Evolutionary conservation across 108 stramenopile species (phyloP).

Genomic region (Thalassiosira profunda): DNA sequence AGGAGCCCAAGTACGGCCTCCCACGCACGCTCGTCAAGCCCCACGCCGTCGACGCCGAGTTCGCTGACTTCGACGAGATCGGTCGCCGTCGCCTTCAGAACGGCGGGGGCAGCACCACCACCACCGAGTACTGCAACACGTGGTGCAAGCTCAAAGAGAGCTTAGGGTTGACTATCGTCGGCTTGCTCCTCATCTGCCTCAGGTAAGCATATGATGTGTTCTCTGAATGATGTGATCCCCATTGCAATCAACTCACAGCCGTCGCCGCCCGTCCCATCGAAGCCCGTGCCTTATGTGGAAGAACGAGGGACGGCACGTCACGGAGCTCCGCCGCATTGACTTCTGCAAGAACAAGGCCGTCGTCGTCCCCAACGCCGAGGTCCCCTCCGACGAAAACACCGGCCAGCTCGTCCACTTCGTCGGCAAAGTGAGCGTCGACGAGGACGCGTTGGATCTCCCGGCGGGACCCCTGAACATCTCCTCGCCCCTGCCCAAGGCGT

Average conservation of each 20-base stretch:
- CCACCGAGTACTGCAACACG: constrained; percentile 29
- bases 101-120: constrained; percentile 5
- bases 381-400: constrained; percentile 37
- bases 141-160: constrained; percentile 50
- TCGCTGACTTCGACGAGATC: no score
- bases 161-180: constrained; percentile 49
- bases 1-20: no score
- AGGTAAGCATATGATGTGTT: constrained; percentile 10
- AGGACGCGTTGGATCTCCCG: constrained; percentile 39
- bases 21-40: no score
- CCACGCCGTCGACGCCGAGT: no score
- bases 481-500: constrained; percentile 41
- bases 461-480: constrained; percentile 47
- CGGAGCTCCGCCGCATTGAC: constrained; percentile 45
- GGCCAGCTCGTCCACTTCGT: constrained; percentile 54
- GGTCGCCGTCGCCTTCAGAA: constrained; percentile 6
- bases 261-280: not conserved
- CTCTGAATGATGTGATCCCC: no score
- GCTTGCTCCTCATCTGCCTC: constrained; percentile 46
- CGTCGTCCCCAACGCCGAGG: constrained; percentile 34
- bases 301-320: constrained; percentile 61
- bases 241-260: not conserved
- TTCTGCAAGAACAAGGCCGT: constrained; percentile 64
- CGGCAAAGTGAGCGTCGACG: constrained; percentile 56
- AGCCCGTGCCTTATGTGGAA: constrained; percentile 57